Conservation (phyloP, 306 rosid species). For the Vigna trinervia region DNA sequence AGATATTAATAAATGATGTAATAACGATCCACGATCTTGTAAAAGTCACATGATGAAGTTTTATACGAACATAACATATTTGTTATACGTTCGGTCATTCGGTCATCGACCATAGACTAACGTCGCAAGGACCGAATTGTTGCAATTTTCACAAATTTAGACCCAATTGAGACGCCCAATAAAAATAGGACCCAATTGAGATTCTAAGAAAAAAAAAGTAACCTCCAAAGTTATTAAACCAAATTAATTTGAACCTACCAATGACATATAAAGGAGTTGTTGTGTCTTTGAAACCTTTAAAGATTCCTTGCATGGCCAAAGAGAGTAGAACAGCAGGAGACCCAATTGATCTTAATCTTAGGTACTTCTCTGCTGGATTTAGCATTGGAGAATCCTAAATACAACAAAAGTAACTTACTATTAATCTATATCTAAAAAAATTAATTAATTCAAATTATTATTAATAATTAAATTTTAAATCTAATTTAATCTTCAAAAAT, state of each 20-base stretch:
- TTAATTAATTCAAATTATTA: no score
- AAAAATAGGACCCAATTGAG: background rate
- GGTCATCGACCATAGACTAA: no score
- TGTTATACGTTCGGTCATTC: background rate
- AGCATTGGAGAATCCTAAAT: conserved; percentile 4
- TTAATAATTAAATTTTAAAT: no score
- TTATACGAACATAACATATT: background rate
- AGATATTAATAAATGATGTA: no score
- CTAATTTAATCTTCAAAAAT: no score
- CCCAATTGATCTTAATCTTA: conserved; percentile 44
- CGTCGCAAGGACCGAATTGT: no score
- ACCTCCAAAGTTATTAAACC: no score
- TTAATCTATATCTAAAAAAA: no score
- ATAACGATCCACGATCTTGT: background rate
- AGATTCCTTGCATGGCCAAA: conserved; percentile 89
- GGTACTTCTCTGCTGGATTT: background rate
- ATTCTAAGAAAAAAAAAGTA: no score
- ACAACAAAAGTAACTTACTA: background rate
- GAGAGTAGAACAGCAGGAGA: conserved; percentile 92
- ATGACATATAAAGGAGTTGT: conserved; percentile 72
- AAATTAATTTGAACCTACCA: background rate
- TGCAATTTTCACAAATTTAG: no score
- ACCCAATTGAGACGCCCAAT: no score
- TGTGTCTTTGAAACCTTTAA: conserved; percentile 83
- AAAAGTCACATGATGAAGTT: background rate